phyloP scores from a whole-genome alignment of 306 rosid genomes.

The Vigna nakashimae region DNA sequence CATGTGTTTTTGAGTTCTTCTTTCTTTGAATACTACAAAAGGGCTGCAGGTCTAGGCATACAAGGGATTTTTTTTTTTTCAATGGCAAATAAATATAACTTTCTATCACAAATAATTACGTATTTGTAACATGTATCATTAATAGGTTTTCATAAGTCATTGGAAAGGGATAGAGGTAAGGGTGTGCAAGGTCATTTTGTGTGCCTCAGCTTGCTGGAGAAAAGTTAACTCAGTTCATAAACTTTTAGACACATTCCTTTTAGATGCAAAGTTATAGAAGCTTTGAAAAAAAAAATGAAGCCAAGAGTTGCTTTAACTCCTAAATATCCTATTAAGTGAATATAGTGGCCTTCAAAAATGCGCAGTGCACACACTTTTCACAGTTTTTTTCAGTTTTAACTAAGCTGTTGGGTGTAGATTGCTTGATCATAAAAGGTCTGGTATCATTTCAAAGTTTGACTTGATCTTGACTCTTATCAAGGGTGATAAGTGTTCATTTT shows the following conservation, averaged over 20 bases:
- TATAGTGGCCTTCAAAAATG: conserved; percentile 11
- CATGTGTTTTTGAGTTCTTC: conserved; percentile 17
- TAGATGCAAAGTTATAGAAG: neutral
- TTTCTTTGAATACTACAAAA: neutral
- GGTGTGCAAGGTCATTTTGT: conserved; percentile 12
- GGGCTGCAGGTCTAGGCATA: neutral
- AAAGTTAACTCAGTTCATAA: conserved; percentile 18
- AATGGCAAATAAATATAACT: neutral
- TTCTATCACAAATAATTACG: conserved; percentile 12
- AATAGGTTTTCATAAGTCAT: conserved; percentile 20
- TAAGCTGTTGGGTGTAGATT: neutral
- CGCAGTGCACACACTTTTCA: neutral
- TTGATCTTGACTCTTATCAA: conserved; percentile 12
- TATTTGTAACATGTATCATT: neutral
- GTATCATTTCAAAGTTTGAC: neutral
- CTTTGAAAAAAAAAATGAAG: conserved; percentile 25
- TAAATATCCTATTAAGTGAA: neutral
- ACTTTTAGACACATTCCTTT: conserved; percentile 10
- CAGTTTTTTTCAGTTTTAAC: neutral
- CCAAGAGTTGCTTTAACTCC: neutral
- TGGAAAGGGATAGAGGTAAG: conserved; percentile 17
- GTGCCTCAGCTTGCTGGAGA: conserved; percentile 2
- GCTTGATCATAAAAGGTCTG: neutral
- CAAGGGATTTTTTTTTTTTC: neutral
- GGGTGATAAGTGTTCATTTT: neutral